Evolutionary conservation across 2,329 filamentous ascomycete genomes (phyloP).

Genomic region (Chaetomium olivaceum): DNA sequence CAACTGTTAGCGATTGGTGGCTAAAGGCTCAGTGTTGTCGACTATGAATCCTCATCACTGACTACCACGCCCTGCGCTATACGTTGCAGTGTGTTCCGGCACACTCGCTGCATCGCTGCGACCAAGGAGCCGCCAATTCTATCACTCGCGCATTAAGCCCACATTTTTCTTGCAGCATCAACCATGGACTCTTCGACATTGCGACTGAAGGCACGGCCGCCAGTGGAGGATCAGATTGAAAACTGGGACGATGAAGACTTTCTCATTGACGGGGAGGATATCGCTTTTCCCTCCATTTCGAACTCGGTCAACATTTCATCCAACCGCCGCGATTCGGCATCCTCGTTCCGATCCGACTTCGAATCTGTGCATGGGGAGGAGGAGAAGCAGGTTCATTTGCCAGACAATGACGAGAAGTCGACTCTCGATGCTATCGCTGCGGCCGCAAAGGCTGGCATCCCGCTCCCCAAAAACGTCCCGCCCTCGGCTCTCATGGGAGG

Average conservation of each 20-base stretch:
- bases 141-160: conserved; percentile 2
- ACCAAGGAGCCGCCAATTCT: conserved; percentile 13
- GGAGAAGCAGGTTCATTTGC: conserved; percentile 82
- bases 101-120: conserved; percentile 15
- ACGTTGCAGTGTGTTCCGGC: conserved; percentile 23
- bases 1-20: conserved; percentile 16
- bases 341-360: conserved; percentile 81
- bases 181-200: conserved; percentile 57
- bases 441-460: conserved; percentile 86
- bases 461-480: conserved; percentile 82
- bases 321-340: conserved; percentile 72
- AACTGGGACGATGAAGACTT: conserved; percentile 80
- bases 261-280: conserved; percentile 66
- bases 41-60: conserved; percentile 40
- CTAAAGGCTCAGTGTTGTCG: conserved; percentile 30
- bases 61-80: conserved; percentile 30
- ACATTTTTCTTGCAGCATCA: conserved; percentile 11
- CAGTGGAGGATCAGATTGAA: conserved; percentile 65
- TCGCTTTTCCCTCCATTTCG: conserved; percentile 58
- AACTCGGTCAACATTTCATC: conserved; percentile 46
- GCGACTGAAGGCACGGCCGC: conserved; percentile 53
- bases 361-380: conserved; percentile 77
- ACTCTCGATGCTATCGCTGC: conserved; percentile 84
- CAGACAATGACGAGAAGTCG: conserved; percentile 80
- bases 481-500: conserved; percentile 87